These are phyloP conservation scores for Rasamsonia emersonii DNA, from an alignment of 2,329 filamentous ascomycete genomes.

Conservation along the genomic window DNA sequence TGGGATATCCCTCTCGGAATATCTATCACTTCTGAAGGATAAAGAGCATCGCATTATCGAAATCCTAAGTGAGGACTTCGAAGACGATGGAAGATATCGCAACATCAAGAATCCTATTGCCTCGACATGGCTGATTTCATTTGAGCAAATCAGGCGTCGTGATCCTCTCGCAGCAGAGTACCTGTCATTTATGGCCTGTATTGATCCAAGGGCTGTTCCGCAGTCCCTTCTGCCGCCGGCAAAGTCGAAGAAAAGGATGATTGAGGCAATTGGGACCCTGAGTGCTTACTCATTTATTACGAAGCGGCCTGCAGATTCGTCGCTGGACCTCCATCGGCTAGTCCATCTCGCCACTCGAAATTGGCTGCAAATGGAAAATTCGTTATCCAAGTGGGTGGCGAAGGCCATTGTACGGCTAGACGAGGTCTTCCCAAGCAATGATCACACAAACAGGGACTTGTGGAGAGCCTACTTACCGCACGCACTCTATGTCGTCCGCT, in stretches of 20 bases:
- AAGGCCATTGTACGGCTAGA: slow-evolving; percentile 3
- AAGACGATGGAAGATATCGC: slow-evolving; percentile 13
- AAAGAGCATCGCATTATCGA: slow-evolving; percentile 4
- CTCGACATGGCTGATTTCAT: slow-evolving; percentile 18
- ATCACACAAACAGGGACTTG: slow-evolving; percentile 6
- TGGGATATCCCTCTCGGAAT: slow-evolving; percentile 1
- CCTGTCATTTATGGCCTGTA: slow-evolving; percentile 16
- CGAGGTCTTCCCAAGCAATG: slow-evolving; percentile 4
- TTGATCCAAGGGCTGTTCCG: slow-evolving; percentile 15
- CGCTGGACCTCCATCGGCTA: slow-evolving; percentile 14
- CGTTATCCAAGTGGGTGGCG: slow-evolving; percentile 4
- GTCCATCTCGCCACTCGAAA: slow-evolving; percentile 13
- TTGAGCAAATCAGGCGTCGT: slow-evolving; percentile 12
- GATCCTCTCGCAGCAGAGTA: slow-evolving; percentile 12
- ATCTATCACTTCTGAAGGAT: slow-evolving; percentile 10
- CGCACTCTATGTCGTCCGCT: slow-evolving; percentile 1
- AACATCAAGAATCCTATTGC: slow-evolving; percentile 16
- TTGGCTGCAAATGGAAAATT: slow-evolving; percentile 9
- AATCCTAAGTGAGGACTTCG: slow-evolving; percentile 13
- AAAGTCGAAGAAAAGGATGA: neutral
- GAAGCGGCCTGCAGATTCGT: slow-evolving; percentile 5
- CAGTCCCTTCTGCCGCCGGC: slow-evolving; percentile 9
- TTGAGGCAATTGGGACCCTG: slow-evolving; percentile 4
- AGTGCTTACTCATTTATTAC: slow-evolving; percentile 8
- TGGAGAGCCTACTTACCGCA: slow-evolving; percentile 5